These are phyloP conservation scores for Teratosphaeria pseudoeucalypti DNA, from an alignment of 2,329 filamentous ascomycete species.

Conservation along the genomic window DNA sequence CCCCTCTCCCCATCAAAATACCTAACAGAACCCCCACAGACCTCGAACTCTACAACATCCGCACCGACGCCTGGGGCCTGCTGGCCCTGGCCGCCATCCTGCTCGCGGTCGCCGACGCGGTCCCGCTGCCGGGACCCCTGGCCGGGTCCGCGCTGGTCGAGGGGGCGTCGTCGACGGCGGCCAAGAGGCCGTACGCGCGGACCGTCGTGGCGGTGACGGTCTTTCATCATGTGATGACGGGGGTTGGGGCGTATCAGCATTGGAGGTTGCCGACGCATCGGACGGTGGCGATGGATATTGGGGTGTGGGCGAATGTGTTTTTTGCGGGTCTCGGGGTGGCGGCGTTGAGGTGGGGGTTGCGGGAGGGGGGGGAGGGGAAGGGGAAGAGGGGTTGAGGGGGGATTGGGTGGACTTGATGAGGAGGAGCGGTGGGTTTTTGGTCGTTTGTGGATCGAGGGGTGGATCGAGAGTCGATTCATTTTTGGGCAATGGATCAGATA, in stretches of 20 bases:
- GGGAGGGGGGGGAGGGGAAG: constrained; percentile 4
- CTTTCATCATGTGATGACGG: constrained; percentile 27
- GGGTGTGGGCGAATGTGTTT: constrained; percentile 24
- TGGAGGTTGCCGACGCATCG: constrained; percentile 22
- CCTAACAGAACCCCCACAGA: constrained; percentile 10
- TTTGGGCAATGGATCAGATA: too few species aligned
- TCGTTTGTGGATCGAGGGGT: background rate
- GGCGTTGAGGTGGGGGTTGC: constrained; percentile 19
- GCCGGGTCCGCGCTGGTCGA: constrained; percentile 13
- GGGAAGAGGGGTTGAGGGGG: background rate
- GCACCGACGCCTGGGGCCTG: constrained; percentile 27
- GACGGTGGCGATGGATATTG: constrained; percentile 26
- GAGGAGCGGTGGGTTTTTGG: background rate
- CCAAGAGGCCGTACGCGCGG: constrained; percentile 24
- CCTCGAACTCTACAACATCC: constrained; percentile 28
- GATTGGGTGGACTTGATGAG: background rate
- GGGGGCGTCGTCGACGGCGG: constrained; percentile 1
- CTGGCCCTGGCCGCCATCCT: constrained; percentile 23
- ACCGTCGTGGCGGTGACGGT: constrained; percentile 23
- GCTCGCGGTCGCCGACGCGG: constrained; percentile 22
- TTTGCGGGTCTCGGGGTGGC: constrained; percentile 19
- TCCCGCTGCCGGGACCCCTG: constrained; percentile 16
- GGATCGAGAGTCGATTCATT: too few species aligned
- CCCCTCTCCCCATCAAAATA: too few species aligned
- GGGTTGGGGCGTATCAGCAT: constrained; percentile 23